A percentile compares a stretch with the other conserved stretches of the same genome.
These are phyloP conservation scores for Mikania micrantha DNA, from an alignment of 129 eudicot genomes.

Conservation along the genomic window DNA sequence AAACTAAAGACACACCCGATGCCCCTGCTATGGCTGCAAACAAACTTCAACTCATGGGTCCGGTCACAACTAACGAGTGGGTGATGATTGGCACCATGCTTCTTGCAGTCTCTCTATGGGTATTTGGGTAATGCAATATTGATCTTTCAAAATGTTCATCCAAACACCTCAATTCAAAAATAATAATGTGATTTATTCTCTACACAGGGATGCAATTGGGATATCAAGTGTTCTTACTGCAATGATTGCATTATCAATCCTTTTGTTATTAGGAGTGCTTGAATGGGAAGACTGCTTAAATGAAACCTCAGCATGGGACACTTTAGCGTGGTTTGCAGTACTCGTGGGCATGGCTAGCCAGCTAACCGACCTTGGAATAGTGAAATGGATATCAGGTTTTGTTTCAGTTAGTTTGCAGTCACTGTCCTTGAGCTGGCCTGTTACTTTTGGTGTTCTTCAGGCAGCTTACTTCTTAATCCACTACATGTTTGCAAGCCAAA, in stretches of 20 bases:
- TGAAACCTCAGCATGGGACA: slow-evolving; percentile 98
- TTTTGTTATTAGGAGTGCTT: slow-evolving; percentile 62
- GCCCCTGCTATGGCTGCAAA: slow-evolving; percentile 77
- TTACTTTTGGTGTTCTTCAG: slow-evolving; percentile 70
- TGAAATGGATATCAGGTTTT: slow-evolving; percentile 61
- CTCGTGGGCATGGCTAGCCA: slow-evolving; percentile 88
- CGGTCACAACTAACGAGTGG: slow-evolving; percentile 73
- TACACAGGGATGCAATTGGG: slow-evolving; percentile 50
- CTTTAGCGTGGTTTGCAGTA: slow-evolving; percentile 83
- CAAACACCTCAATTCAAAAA: background rate
- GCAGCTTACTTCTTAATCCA: slow-evolving; percentile 74
- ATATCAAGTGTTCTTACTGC: slow-evolving; percentile 81
- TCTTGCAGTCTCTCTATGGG: slow-evolving; percentile 68
- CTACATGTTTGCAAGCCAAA: slow-evolving; percentile 90
- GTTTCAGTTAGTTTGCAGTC: slow-evolving; percentile 52
- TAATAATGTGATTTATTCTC: background rate
- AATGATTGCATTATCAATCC: slow-evolving; percentile 72
- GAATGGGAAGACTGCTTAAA: slow-evolving; percentile 88
- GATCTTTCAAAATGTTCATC: background rate
- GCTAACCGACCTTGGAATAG: slow-evolving; percentile 61
- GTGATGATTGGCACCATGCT: slow-evolving; percentile 77
- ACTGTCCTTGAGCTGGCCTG: slow-evolving; percentile 49
- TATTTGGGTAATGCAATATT: slow-evolving; percentile 61
- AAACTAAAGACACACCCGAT: slow-evolving; percentile 65
- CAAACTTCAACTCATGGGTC: slow-evolving; percentile 82